Conservation (phyloP, 805 yeast genomes). For the Kluyveromyces starmeri region DNA sequence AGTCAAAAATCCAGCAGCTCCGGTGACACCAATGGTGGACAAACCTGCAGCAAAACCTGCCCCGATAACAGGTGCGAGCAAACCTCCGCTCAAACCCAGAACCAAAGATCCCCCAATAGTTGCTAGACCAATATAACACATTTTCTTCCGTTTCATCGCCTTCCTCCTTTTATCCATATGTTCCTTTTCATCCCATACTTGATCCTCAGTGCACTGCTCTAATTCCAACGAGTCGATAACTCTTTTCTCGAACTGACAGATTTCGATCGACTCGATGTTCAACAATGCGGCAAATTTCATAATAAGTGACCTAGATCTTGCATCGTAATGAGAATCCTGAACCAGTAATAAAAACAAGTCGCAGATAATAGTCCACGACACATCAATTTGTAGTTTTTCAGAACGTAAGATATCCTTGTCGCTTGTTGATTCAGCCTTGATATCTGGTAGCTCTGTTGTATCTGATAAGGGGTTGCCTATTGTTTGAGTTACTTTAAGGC, state of each 20-base stretch:
- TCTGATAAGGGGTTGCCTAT: slow-evolving; percentile 40
- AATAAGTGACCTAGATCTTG: slow-evolving; percentile 78
- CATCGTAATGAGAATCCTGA: slow-evolving; percentile 79
- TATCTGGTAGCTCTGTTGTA: slow-evolving; percentile 8
- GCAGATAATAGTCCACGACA: slow-evolving; percentile 90
- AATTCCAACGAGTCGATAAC: slow-evolving; percentile 85
- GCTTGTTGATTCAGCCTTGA: slow-evolving; percentile 4
- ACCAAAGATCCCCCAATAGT: slow-evolving; percentile 94
- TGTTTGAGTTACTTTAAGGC: slow-evolving; percentile 43
- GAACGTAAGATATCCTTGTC: slow-evolving; percentile 24
- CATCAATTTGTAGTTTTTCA: slow-evolving; percentile 51
- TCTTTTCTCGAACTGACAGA: slow-evolving; percentile 82
- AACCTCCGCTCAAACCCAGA: slow-evolving; percentile 89
- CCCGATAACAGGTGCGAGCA: slow-evolving; percentile 95
- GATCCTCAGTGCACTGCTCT: slow-evolving; percentile 66
- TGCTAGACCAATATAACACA: slow-evolving; percentile 87
- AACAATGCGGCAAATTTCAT: slow-evolving; percentile 56
- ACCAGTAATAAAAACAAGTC: slow-evolving; percentile 75
- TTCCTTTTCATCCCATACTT: slow-evolving; percentile 63
- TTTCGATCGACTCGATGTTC: slow-evolving; percentile 53
- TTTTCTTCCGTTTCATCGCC: slow-evolving; percentile 52
- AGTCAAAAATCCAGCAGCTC: slow-evolving; percentile 88
- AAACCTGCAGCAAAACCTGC: slow-evolving; percentile 98
- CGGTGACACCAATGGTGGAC: slow-evolving; percentile 87
- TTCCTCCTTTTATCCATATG: slow-evolving; percentile 66